Conservation (phyloP, 306 rosid genomes). For the Trifolium subterraneum region DNA sequence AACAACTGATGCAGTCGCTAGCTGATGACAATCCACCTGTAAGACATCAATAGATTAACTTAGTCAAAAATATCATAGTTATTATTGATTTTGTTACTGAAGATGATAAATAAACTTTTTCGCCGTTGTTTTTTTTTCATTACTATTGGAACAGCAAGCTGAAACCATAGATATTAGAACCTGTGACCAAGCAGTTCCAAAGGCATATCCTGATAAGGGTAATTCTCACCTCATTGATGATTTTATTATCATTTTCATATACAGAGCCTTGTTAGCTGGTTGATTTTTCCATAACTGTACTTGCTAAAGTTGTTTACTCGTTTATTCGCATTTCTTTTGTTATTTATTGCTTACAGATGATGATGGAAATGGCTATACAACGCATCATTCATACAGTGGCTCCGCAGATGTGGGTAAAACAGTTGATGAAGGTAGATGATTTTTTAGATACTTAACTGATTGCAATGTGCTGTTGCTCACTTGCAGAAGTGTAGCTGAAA, state of each 20-base stretch:
- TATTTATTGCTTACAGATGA: conserved; percentile 64
- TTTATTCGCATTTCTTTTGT: conserved; percentile 35
- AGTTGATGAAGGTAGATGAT: conserved; percentile 72
- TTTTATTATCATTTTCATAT: conserved; percentile 28
- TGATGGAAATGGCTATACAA: conserved; percentile 53
- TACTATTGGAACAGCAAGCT: conserved; percentile 55
- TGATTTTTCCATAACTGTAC: conserved; percentile 3
- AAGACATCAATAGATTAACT: conserved; percentile 50
- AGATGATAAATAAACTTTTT: conserved; percentile 3
- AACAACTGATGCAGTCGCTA: conserved; percentile 90
- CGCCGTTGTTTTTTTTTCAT: conserved; percentile 1
- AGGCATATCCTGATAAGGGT: conserved; percentile 88
- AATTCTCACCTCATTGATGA: conserved; percentile 40
- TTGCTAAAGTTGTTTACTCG: conserved; percentile 18
- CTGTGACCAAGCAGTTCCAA: conserved; percentile 88
- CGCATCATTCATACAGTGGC: conserved; percentile 56
- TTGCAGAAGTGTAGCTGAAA: conserved; percentile 24
- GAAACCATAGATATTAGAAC: conserved; percentile 94
- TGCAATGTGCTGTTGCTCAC: background rate
- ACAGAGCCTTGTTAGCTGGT: conserved; percentile 7
- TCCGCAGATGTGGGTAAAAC: conserved; percentile 52
- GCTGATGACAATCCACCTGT: conserved; percentile 82
- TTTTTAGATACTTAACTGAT: conserved; percentile 30
- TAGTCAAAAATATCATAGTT: conserved; percentile 16
- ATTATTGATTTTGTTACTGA: conserved; percentile 25